Evolutionary conservation across 106 monocot genomes (phyloP), one percentile per base, ranked within the genome.

Genomic region (Dioscorea zingiberensis): DNA sequence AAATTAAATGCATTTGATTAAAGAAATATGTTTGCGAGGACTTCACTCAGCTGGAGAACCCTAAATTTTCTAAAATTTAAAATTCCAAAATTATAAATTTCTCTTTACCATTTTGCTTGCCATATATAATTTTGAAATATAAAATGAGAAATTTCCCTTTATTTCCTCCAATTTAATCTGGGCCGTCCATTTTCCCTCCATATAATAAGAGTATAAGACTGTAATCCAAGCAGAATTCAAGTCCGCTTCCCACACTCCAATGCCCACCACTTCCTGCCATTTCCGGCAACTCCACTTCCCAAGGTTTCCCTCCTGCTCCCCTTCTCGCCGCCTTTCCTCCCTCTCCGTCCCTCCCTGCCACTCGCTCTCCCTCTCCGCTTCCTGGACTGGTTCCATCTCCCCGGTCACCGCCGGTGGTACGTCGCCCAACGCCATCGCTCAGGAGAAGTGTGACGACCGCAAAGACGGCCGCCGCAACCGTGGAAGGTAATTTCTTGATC

Each of bases 361-460:
- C 60, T 16, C 24, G 13, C 60, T 7, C 58, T 26, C 14, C 27
- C 21, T 28, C 47, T 61, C 46, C 17, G n/a, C 51, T 28, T 12
- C 14, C n/a, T 62, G 10, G 22, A 18, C 11, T 22, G 24, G 18
- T 4, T 19, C 30, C 57, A 26, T 53, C 54, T 15, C 30, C 24
- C 26, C 60, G 25, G 21, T 32, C 21, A 2, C 46, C 13, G 51
- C 13, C 17, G 63, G n/a, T n/a, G n/a, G n/a, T 28, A n/a, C 27
- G 23, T 17, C 7, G 47, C 30, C 8, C 25, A 69, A 7, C 70
- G 71, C 65, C 1, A 27, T 65, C 0, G 13, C 73, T 72, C 87
- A 84, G 53, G 87, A 88, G 75, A 88, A 88, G 80, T 57, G 83
- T 26, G 83, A 88, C 77, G 65, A 68, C 47, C 62, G 75, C 7